These are phyloP conservation scores for Zymoseptoria brevis DNA, from an alignment of 2,329 filamentous ascomycete genomes.

Conservation along the genomic window DNA sequence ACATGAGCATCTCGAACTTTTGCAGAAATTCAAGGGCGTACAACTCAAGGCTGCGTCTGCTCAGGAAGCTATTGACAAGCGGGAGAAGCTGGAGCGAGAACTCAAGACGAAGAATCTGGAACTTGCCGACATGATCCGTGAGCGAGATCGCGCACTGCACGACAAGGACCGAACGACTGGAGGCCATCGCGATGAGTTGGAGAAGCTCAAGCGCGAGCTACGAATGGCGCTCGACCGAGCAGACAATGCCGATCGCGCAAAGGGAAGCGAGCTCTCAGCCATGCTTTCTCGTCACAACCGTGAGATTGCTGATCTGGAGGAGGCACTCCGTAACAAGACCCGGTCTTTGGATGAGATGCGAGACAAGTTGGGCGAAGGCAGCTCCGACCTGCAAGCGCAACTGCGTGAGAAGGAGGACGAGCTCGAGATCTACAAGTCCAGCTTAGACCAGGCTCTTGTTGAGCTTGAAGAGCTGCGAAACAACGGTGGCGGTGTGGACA, in stretches of 20 bases:
- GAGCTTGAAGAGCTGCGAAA: slow-evolving; percentile 81
- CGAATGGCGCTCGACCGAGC: slow-evolving; percentile 85
- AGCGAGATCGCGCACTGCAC: slow-evolving; percentile 85
- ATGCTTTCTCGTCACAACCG: slow-evolving; percentile 95
- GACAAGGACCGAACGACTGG: slow-evolving; percentile 84
- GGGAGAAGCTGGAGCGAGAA: slow-evolving; percentile 92
- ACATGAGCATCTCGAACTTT: slow-evolving; percentile 85
- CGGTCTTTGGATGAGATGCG: slow-evolving; percentile 78
- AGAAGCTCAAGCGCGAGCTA: slow-evolving; percentile 89
- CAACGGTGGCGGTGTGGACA: slow-evolving; percentile 56
- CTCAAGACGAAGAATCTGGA: slow-evolving; percentile 99
- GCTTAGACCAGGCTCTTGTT: slow-evolving; percentile 91
- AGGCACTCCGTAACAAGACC: slow-evolving; percentile 79
- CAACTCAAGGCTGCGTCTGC: slow-evolving; percentile 95
- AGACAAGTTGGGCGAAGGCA: slow-evolving; percentile 67
- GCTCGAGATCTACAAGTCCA: slow-evolving; percentile 94
- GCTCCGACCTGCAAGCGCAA: slow-evolving; percentile 74
- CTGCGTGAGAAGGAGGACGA: slow-evolving; percentile 95
- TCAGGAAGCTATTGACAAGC: slow-evolving; percentile 88
- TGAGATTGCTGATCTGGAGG: slow-evolving; percentile 93
- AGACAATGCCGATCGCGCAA: slow-evolving; percentile 84
- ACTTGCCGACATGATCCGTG: slow-evolving; percentile 94
- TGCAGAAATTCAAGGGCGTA: slow-evolving; percentile 93
- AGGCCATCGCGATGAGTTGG: slow-evolving; percentile 82
- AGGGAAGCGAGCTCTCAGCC: slow-evolving; percentile 88